These are phyloP conservation scores for Spathaspora sp. DNA, from an alignment of 805 yeast species.

Conservation along the genomic window DNA sequence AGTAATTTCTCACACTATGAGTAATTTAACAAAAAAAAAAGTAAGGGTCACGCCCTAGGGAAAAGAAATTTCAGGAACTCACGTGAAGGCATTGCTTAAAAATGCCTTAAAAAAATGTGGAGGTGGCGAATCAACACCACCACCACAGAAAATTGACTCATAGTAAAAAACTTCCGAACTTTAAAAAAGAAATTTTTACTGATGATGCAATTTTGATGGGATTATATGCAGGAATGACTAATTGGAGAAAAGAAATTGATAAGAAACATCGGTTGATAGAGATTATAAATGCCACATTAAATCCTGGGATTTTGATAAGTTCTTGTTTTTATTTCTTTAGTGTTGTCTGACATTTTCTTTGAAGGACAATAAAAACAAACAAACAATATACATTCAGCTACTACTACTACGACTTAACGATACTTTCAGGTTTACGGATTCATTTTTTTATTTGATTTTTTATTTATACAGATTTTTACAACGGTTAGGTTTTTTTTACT, in stretches of 20 bases:
- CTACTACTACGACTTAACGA: neutral
- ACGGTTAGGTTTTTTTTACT: neutral
- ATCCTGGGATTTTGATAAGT: neutral
- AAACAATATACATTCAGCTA: neutral
- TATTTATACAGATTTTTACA: no score
- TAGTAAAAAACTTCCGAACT: neutral
- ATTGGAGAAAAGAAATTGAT: neutral
- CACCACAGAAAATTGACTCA: neutral
- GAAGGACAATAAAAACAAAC: neutral
- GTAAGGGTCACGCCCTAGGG: no score
- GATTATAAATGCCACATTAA: neutral
- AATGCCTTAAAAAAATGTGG: neutral
- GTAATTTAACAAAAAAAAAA: neutral
- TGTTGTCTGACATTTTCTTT: neutral
- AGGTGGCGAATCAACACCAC: neutral
- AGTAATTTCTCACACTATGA: no score
- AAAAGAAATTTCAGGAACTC: neutral
- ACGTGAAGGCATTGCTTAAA: neutral
- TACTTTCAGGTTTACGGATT: neutral
- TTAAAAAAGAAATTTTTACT: no score
- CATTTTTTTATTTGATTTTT: neutral
- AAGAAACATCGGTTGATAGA: neutral
- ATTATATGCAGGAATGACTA: neutral
- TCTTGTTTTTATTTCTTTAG: neutral
- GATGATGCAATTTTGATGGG: neutral